Conservation (phyloP, 1,284 basidiomycete species). For the Ustilago sp. region DNA sequence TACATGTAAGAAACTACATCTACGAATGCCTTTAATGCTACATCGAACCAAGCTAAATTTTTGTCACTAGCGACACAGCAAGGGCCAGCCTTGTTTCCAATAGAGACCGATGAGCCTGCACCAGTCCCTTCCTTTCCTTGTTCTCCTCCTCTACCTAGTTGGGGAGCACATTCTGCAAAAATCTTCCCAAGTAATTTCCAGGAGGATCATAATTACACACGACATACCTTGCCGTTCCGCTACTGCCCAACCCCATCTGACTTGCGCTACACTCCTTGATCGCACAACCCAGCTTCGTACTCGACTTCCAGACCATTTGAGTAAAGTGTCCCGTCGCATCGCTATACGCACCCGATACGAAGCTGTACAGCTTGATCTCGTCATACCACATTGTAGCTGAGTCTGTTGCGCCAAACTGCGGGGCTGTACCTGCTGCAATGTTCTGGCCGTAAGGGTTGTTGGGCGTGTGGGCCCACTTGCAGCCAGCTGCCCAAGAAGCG, state of each 20-base stretch:
- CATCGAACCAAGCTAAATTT: neutral
- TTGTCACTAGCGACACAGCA: conserved; percentile 1
- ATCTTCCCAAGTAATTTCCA: conserved; percentile 43
- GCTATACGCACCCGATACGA: conserved; percentile 25
- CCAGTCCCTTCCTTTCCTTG: neutral
- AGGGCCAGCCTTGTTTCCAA: neutral
- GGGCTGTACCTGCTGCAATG: conserved; percentile 34
- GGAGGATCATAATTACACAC: conserved; percentile 55
- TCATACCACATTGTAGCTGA: conserved; percentile 48
- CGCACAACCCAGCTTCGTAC: conserved; percentile 40
- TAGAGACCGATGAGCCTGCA: neutral
- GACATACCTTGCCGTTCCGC: conserved; percentile 17
- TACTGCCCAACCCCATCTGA: conserved; percentile 18
- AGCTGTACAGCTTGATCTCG: conserved; percentile 46
- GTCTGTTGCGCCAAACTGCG: conserved; percentile 27
- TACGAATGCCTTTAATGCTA: neutral
- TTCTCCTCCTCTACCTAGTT: conserved; percentile 1
- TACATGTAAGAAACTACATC: neutral
- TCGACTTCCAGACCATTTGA: conserved; percentile 54
- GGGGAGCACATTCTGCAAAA: conserved; percentile 32
- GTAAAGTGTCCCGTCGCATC: conserved; percentile 55
- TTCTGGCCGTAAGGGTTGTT: conserved; percentile 56
- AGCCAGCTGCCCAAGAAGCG: conserved; percentile 25
- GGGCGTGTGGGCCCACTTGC: conserved; percentile 48
- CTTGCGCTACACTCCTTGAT: conserved; percentile 22